phyloP scores from a whole-genome alignment of 352 stramenopile species.

The Globisporangium parvum region DNA sequence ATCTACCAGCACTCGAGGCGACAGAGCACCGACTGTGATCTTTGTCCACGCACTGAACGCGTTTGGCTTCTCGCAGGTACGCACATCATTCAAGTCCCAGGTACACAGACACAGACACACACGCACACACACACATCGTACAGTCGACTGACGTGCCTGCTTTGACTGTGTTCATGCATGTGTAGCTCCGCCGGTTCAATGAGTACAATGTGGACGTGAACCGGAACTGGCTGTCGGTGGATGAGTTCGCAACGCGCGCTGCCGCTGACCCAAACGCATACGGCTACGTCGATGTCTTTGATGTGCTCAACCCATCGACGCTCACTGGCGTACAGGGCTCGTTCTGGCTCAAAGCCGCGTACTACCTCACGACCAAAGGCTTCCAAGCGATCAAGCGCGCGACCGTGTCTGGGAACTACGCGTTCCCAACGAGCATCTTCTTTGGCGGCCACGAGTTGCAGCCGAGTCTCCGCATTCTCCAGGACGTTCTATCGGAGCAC shows the following conservation, averaged over 20 bases:
- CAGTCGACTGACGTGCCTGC: neutral
- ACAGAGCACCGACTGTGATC: conserved; percentile 64
- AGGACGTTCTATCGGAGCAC: conserved; percentile 52
- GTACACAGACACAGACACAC: too few species aligned
- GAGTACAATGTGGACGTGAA: conserved; percentile 95
- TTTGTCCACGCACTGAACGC: conserved; percentile 93
- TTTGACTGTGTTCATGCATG: too few species aligned
- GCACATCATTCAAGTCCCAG: too few species aligned
- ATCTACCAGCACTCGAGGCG: neutral
- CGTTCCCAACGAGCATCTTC: conserved; percentile 75
- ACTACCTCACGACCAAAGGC: conserved; percentile 31
- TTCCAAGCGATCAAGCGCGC: conserved; percentile 71
- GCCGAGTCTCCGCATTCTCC: conserved; percentile 52
- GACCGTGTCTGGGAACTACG: conserved; percentile 88
- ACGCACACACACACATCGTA: too few species aligned
- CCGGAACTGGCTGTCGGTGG: conserved; percentile 76
- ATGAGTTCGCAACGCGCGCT: conserved; percentile 41
- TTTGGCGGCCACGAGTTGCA: conserved; percentile 81
- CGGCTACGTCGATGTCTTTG: conserved; percentile 71
- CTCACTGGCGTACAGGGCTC: conserved; percentile 15
- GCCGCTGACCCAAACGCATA: conserved; percentile 64
- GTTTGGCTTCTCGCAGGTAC: conserved; percentile 80
- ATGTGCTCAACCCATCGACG: conserved; percentile 57
- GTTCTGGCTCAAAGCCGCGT: conserved; percentile 41
- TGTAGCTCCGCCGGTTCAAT: conserved; percentile 81